Percentiles rank a stretch among this genome's conserved stretches.
Evolutionary conservation across 768 basidiomycete genomes (phyloP).

Genomic region (Goffeauzyma gilvescens): DNA sequence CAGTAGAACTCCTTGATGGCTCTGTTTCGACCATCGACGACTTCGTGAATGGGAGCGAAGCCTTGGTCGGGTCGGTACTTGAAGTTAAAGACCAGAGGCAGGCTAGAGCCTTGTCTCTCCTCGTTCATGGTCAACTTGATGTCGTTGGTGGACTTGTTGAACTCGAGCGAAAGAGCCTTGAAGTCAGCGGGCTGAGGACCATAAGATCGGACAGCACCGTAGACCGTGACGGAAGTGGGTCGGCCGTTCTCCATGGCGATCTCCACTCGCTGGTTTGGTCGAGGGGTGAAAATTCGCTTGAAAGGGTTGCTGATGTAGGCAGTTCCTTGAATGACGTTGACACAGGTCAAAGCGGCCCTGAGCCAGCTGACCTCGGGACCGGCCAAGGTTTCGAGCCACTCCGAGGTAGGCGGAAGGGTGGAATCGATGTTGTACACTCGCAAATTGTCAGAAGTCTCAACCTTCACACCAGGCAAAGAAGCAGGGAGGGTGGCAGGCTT

Average conservation of each 20-base stretch:
- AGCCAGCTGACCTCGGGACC: conserved; percentile 72
- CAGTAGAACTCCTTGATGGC: conserved; percentile 97
- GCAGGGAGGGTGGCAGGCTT: conserved; percentile 34
- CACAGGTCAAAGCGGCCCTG: conserved; percentile 59
- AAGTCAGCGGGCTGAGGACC: conserved; percentile 54
- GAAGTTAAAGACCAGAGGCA: conserved; percentile 69
- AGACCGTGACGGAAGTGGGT: conserved; percentile 46
- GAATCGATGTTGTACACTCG: conserved; percentile 35
- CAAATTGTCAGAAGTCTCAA: conserved; percentile 39
- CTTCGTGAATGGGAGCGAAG: conserved; percentile 80
- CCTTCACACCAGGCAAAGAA: conserved; percentile 34
- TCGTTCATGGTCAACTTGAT: conserved; percentile 65
- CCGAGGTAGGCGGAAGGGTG: conserved; percentile 42
- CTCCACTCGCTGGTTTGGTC: conserved; percentile 56
- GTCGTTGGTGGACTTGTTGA: conserved; percentile 37
- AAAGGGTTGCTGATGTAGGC: conserved; percentile 78
- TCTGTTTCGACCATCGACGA: conserved; percentile 59
- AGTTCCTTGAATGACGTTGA: conserved; percentile 67
- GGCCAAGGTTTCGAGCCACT: conserved; percentile 70
- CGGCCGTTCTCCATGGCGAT: conserved; percentile 37
- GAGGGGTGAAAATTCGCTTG: conserved; percentile 65
- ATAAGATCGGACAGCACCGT: conserved; percentile 60
- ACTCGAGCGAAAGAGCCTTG: conserved; percentile 64
- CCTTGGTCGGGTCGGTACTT: conserved; percentile 71
- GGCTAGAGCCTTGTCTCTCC: conserved; percentile 53